These are phyloP conservation scores for Cyphellophora europaea DNA, from an alignment of 2,329 filamentous ascomycete species.

Conservation along the genomic window DNA sequence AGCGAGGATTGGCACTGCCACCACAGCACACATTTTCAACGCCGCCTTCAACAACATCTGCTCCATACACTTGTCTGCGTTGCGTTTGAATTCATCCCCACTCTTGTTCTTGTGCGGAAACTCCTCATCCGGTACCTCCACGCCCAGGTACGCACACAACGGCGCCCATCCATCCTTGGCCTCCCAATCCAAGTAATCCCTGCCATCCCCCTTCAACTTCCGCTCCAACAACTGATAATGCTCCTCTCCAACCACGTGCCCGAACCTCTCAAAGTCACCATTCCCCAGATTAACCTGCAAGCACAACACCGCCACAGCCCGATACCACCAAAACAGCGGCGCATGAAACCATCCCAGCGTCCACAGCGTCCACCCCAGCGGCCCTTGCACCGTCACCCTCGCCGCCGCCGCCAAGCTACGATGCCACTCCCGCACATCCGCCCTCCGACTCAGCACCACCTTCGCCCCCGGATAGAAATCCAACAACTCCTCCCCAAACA, in stretches of 20 bases:
- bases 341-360: too few relatives aligned
- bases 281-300: slow-evolving; percentile 1
- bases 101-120: slow-evolving; percentile 32
- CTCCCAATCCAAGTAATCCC: slow-evolving; percentile 24
- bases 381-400: too few relatives aligned
- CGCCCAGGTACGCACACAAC: slow-evolving; percentile 34
- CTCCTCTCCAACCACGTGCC: background rate
- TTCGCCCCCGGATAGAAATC: slow-evolving; percentile 6
- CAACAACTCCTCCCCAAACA: slow-evolving; percentile 5
- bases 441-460: slow-evolving; percentile 4
- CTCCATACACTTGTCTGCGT: too few relatives aligned
- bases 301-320: slow-evolving; percentile 1
- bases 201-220: slow-evolving; percentile 4
- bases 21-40: too few relatives aligned
- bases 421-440: slow-evolving; percentile 1
- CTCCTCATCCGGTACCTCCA: slow-evolving; percentile 25
- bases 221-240: slow-evolving; percentile 1
- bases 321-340: slow-evolving; percentile 2
- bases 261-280: slow-evolving; percentile 1
- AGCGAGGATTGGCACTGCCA: too few relatives aligned
- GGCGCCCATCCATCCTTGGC: slow-evolving; percentile 36
- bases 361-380: too few relatives aligned
- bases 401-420: slow-evolving; percentile 1
- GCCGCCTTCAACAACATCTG: too few relatives aligned
- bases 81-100: slow-evolving; percentile 7